Evolutionary conservation across 192 early-diverging fungal genomes (phyloP), one percentile per base, ranked within the genome.

Genomic region (Mortierella claussenii): DNA sequence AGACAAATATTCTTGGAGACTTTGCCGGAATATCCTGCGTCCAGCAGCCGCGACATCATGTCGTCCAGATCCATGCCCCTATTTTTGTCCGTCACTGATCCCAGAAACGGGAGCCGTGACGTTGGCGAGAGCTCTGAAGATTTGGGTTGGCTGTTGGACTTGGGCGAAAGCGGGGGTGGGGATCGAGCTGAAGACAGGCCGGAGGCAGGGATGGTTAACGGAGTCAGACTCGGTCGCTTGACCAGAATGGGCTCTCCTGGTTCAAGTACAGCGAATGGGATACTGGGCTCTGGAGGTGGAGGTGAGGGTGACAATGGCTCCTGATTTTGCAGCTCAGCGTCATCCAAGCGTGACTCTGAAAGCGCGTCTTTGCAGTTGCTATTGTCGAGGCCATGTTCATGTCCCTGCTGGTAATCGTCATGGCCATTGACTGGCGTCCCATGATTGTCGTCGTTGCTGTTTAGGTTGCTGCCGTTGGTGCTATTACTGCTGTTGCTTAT

Each of bases 1-100:
- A 98, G 68, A 63, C 93, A 94, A 36, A 96, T 88, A 40, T 79
- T 80, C 65, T 94, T 95, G n/a, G 89, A 84, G 20, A 91, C 83
- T 49, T 90, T 89, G 49, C 87, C 86, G 43, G 86, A 83, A 71
- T 91, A 89, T 2, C 94, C 91, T 11, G 88, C 92, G 15, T 92
- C 90, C 26, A 96, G 75, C 23, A 98, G 85, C 65, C 93, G 86
- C 56, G 89, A 86, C 55, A 98, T 96, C 75, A 93, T 90, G 63
- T 95, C 92, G 86, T 98, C 96, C 31, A 98, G 65, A 57, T 88
- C 80, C 40, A 83, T 62, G 17, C 49, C 47, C 33, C 79, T 82
- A 21, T 40, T 53, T 32, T 82, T 69, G 27, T 73, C 76, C 0
- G 24, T 9, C n/a, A 21, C 26, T 13, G 64, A 56, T 20, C 73